Evolutionary conservation across 495 filamentous ascomycete genomes (phyloP), one percentile per base, ranked within the genome.

Genomic region (Penicillium canariense): DNA sequence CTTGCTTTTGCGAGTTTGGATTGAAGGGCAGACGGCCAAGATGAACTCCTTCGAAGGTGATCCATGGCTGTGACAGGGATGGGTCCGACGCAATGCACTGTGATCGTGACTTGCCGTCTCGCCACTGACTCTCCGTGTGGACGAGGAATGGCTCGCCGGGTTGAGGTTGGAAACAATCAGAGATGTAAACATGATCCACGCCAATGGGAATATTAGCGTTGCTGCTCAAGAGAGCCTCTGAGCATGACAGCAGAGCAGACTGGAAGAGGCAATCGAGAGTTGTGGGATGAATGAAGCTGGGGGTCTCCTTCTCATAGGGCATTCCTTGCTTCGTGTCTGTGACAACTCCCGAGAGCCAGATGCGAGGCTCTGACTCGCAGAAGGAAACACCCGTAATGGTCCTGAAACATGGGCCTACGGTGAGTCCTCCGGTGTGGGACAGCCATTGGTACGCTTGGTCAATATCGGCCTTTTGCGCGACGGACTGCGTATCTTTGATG

Each of bases 251-350:
- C 23, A 68, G 52, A 8, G 58, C 63, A 10, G 57, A 44, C 18
- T 74, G 70, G 38, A 74, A 65, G 23, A 71, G 56, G 8, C 56
- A 60, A 49, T 74, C 71, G 8, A 74, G 60, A 5, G 63, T 62
- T 1, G 68, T 67, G 6, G 70, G 71, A 32, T 74, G 70, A n/a
- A 74, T 59, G 8, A 68, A 50, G 42, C 55, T 52, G 0, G 66
- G 48, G 0, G 57, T 59, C 27, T 65, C 56, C 11, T 32, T 48
- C 20, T 63, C 59, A 27, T 63, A 31, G 0, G 68, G 63, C 62
- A 67, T 67, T 1, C 35, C 46, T 27, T 34, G 27, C 39, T 52
- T 58, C 8, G 62, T 67, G 22, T 72, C 67, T 8, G 58, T 55
- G 8, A 67, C 59, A 5, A 45, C 46, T 7, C 48, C 61, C 0